Base-by-base conservation (phyloP, 768 basidiomycete species). In the Suillus clintonianus region DNA sequence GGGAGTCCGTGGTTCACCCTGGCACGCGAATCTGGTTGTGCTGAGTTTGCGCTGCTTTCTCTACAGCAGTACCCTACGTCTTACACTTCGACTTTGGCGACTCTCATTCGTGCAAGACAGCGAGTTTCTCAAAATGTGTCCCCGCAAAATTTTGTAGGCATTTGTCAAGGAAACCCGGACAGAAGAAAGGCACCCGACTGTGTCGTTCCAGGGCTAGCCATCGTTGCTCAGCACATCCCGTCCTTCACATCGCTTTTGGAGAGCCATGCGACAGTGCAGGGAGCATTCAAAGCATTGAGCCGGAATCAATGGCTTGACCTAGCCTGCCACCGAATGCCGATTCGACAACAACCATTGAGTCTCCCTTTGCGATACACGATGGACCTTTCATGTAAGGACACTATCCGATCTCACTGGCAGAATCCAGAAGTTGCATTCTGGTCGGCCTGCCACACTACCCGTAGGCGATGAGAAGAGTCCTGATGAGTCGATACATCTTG, bases 321-420 rank as follows among this genome's bases (percentile, higher is more conserved):
- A 27, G 76, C 78, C 10, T 79, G 78, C 59, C 78, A 80, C 67
- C 79, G 76, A 37, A 53, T 66, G 22, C 78, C 78, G 61, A 66
- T 77, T 51, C 4, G 54, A 27, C 13, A 62, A 32, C 48, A 71
- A 27, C 74, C 74, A 17, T 57, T 19, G 60, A 70, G 22, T 70
- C 68, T 36, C 60, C 47, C 2, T 69, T 76, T 60, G 41, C 60
- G 1, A 66, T 75, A 14, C 56, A 65, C 41, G 65, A 71, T 34
- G 63, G 62, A 36, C 56, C 56, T 30, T 32, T 57, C 1, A 32
- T 10, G n/a, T 5, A 19, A 30, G 27, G 59, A 62, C 39, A 61
- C 70, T 17, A 61, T 65, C n/a, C 19, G 61, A 51, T n/a, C 62
- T 71, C 19, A 37, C 41, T 2, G 39, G 56, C 41, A 13, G n/a